Percentiles rank a stretch among this genome's conserved stretches.
Conservation (phyloP, 805 yeast genomes). For the Starmerella scarabaei region DNA sequence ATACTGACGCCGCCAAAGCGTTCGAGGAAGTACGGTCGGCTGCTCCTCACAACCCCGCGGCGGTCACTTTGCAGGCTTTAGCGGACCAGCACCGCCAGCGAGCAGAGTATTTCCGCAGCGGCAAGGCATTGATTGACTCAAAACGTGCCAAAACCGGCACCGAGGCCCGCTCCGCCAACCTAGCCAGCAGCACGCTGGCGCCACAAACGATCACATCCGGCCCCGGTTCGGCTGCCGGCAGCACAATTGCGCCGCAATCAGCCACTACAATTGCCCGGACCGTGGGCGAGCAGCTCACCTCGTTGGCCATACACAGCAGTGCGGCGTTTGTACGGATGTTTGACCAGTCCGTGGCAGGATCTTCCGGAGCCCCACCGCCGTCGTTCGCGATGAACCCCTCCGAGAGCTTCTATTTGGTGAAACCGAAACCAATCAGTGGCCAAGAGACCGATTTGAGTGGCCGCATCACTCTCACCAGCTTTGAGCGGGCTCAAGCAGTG, state of each 20-base stretch:
- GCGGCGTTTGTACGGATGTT: constrained; percentile 17
- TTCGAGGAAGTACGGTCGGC: constrained; percentile 24
- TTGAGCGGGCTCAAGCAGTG: constrained; percentile 18
- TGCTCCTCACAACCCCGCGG: constrained; percentile 25
- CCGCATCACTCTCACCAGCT: constrained; percentile 2
- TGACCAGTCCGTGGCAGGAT: constrained; percentile 15
- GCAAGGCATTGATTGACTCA: constrained; percentile 13
- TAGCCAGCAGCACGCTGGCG: not conserved
- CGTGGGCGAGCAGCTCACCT: constrained; percentile 16
- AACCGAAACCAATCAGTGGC: constrained; percentile 8
- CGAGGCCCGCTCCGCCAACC: constrained; percentile 5
- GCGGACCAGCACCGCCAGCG: constrained; percentile 25
- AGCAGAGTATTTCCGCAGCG: constrained; percentile 25
- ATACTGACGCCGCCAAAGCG: constrained; percentile 29
- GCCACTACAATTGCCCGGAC: no score
- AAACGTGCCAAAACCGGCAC: constrained; percentile 11
- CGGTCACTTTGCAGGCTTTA: constrained; percentile 25
- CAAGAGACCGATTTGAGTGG: not conserved
- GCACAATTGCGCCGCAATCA: constrained; percentile 3
- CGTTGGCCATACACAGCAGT: constrained; percentile 14
- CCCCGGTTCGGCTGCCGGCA: not conserved
- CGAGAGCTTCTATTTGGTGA: constrained; percentile 28
- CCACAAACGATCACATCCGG: constrained; percentile 2
- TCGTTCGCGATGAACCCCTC: constrained; percentile 12
- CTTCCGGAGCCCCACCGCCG: no score